phyloP scores from a whole-genome alignment of 768 basidiomycete species.

The Lactarius sp. region DNA sequence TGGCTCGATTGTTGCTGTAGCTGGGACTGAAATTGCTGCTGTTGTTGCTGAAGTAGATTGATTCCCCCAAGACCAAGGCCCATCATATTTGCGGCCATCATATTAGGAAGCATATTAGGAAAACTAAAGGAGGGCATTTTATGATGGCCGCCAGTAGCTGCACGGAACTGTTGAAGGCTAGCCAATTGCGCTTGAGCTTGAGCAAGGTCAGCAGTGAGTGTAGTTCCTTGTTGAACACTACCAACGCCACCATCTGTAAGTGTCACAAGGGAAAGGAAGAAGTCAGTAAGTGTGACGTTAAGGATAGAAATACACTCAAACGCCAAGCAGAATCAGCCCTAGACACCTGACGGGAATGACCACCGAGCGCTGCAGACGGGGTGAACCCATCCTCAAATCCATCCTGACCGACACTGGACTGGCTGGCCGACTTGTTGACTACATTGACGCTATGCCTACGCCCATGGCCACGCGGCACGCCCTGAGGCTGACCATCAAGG shows the following conservation, averaged over 20 bases:
- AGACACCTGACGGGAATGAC: conserved; percentile 70
- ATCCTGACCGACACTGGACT: conserved; percentile 53
- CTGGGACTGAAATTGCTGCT: conserved; percentile 93
- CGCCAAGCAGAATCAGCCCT: conserved; percentile 85
- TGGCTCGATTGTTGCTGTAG: conserved; percentile 88
- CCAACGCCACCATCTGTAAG: conserved; percentile 69
- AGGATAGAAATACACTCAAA: conserved; percentile 56
- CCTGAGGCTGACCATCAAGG: conserved; percentile 59
- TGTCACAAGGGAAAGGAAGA: conserved; percentile 13
- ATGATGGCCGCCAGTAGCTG: conserved; percentile 88
- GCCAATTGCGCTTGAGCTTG: conserved; percentile 96
- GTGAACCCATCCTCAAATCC: conserved; percentile 77
- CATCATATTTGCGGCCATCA: conserved; percentile 98
- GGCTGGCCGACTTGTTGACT: conserved; percentile 63
- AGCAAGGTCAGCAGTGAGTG: conserved; percentile 80
- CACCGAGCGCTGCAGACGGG: conserved; percentile 53
- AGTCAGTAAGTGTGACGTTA: conserved; percentile 5
- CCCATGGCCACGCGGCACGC: conserved; percentile 78
- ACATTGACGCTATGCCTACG: conserved; percentile 90
- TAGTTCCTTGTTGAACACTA: conserved; percentile 49
- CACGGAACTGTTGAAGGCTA: conserved; percentile 94
- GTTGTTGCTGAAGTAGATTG: conserved; percentile 87
- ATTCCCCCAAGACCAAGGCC: conserved; percentile 77
- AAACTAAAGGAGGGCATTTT: conserved; percentile 98
- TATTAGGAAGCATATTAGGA: conserved; percentile 96